Conservation (phyloP, 306 rosid genomes). For the Vachellia collinsii region DNA sequence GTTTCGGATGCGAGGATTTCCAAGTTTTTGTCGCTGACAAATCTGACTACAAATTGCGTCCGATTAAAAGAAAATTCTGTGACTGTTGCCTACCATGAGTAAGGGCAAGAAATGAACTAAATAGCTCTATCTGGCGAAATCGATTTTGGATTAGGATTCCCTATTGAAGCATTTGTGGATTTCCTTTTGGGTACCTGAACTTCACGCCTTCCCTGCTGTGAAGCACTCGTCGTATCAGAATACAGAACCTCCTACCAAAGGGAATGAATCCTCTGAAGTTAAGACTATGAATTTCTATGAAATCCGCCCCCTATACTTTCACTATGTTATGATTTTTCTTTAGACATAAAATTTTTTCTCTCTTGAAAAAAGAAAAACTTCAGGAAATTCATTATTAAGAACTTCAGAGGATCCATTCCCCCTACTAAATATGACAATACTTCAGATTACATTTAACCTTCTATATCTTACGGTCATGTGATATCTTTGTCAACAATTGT, state of each 20-base stretch:
- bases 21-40: not conserved
- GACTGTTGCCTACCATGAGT: not conserved
- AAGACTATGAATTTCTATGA: not conserved
- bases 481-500: not conserved
- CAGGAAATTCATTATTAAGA: not conserved
- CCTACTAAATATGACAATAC: not conserved
- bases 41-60: not conserved
- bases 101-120: constrained; percentile 7
- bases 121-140: not conserved
- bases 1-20: not conserved
- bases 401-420: not conserved
- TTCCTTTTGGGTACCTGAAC: not conserved
- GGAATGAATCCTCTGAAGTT: not conserved
- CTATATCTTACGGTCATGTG: not conserved
- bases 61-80: not conserved
- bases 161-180: not conserved
- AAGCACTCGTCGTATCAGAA: not conserved
- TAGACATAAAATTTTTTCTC: not conserved
- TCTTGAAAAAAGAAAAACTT: not conserved
- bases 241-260: not conserved
- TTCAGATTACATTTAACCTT: not conserved
- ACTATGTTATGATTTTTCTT: not conserved
- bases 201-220: not conserved
- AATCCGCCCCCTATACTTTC: not conserved
- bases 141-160: constrained; percentile 6